These are phyloP conservation scores for Breviolum minutum DNA, from an alignment of 73 alveolate genomes.

Conservation along the genomic window DNA sequence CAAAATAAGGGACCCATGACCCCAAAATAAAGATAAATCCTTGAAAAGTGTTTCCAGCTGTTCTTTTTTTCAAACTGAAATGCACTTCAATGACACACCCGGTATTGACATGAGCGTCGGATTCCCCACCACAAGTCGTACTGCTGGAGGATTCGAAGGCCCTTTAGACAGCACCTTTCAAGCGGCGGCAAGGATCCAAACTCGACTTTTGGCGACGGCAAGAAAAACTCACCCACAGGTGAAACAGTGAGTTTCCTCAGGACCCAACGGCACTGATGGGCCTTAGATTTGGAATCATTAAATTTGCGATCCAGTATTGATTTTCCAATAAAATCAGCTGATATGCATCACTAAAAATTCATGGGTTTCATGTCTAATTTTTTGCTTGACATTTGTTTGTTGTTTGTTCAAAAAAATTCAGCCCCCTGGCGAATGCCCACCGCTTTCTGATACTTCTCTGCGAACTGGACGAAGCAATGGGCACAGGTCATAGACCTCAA, in stretches of 20 bases:
- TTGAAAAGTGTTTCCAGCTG: background rate
- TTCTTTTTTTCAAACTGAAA: too few relatives aligned
- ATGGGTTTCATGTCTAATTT: too few relatives aligned
- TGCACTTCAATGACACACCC: background rate
- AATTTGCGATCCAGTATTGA: background rate
- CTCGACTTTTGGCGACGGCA: too few relatives aligned
- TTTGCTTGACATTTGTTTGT: background rate
- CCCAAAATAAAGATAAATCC: background rate
- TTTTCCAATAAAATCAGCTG: too few relatives aligned
- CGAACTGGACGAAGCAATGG: conserved; percentile 62
- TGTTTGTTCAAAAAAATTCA: background rate
- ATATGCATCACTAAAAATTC: too few relatives aligned
- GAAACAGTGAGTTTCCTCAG: too few relatives aligned
- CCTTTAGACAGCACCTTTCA: conserved; percentile 62
- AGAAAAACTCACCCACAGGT: too few relatives aligned
- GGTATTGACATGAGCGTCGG: background rate
- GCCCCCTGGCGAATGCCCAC: conserved; percentile 33
- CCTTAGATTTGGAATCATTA: background rate
- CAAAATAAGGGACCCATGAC: background rate
- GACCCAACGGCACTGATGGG: background rate
- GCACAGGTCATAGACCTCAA: conserved; percentile 75
- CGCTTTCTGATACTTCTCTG: conserved; percentile 51
- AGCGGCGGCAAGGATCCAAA: too few relatives aligned
- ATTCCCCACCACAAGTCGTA: conserved; percentile 29
- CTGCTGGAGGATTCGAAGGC: conserved; percentile 50